Conservation (phyloP, 78 protist genomes). For the Speleostelium caveatum region DNA sequence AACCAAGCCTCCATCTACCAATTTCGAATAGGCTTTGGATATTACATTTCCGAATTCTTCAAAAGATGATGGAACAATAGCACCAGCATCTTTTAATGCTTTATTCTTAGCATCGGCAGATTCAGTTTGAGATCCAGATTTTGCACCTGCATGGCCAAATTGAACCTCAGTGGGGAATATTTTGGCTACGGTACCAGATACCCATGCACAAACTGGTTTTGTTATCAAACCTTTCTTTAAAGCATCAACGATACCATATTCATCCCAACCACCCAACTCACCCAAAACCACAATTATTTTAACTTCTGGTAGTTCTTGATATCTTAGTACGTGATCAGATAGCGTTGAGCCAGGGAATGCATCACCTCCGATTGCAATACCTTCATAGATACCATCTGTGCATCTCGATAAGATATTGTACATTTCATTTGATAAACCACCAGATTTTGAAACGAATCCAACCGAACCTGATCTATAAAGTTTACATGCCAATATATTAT, state of each 20-base stretch:
- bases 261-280: slow-evolving; percentile 96
- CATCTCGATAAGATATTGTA: slow-evolving; percentile 91
- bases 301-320: slow-evolving; percentile 70
- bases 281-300: slow-evolving; percentile 94
- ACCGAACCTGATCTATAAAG: slow-evolving; percentile 96
- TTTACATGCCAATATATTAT: slow-evolving; percentile 93
- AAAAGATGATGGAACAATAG: slow-evolving; percentile 92
- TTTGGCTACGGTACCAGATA: slow-evolving; percentile 94
- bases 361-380: slow-evolving; percentile 97
- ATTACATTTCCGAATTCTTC: slow-evolving; percentile 88
- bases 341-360: slow-evolving; percentile 93
- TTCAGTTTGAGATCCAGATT: slow-evolving; percentile 79
- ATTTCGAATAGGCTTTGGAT: slow-evolving; percentile 38
- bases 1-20: slow-evolving; percentile 73
- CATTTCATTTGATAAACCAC: slow-evolving; percentile 95
- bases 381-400: slow-evolving; percentile 95
- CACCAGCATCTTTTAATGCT: slow-evolving; percentile 91
- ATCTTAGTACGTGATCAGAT: slow-evolving; percentile 89
- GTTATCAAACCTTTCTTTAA: slow-evolving; percentile 88
- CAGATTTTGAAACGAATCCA: slow-evolving; percentile 92
- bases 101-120: slow-evolving; percentile 92
- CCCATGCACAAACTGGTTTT: slow-evolving; percentile 96
- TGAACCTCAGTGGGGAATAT: slow-evolving; percentile 86
- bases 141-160: slow-evolving; percentile 97
- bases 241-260: slow-evolving; percentile 90